Base-by-base conservation (phyloP, 1,284 basidiomycete species). In the Prillingera fragicola region DNA sequence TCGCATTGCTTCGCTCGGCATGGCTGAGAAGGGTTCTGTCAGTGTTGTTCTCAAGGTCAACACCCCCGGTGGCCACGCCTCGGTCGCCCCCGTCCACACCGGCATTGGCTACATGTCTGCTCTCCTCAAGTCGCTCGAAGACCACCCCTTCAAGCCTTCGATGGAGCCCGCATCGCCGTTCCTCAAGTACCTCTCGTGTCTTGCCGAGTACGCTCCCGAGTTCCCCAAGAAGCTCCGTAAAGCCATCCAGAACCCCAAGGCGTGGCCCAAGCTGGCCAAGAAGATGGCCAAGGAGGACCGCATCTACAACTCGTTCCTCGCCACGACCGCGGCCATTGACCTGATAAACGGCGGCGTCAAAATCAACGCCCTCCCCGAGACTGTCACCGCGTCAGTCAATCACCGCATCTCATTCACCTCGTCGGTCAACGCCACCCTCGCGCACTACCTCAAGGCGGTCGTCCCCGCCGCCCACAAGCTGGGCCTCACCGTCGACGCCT, bases 11-110 rank as follows among this genome's bases (percentile, higher is more conserved):
- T 53, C 56, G 22, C 56, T 75, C 19, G 74, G 71, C 5, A 69
- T 74, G 60, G 72, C 71, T 6, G 75, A 76, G 52, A 76, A 75
- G 60, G 75, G 75, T n/a, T 41, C 50, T 7, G 46, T 65, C n/a
- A 65, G 63, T 50, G 53, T 71, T 25, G 44, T 52, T 14, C 47
- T 72, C 45, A 58, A 44, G 21, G 65, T 73, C n/a, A 64, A 72
- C 46, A 69, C 63, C 0, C 58, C 58, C 5, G 70, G 68, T 28
- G 70, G 69, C 10, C 70, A 72, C 43, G 68, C 69, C 14, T 63
- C 59, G 37, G 61, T 72, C 8, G 65, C 71, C 8, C 71, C 69
- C 19, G 32, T 44, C n/a, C 70, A 72, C 52, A 72, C 70, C 8
- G 65, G 62, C 10, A 70, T 73, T 48, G 71, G 71, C 17, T 58